Base-by-base conservation (phyloP, 352 stramenopile genomes). In the Phytophthora nicotianae region DNA sequence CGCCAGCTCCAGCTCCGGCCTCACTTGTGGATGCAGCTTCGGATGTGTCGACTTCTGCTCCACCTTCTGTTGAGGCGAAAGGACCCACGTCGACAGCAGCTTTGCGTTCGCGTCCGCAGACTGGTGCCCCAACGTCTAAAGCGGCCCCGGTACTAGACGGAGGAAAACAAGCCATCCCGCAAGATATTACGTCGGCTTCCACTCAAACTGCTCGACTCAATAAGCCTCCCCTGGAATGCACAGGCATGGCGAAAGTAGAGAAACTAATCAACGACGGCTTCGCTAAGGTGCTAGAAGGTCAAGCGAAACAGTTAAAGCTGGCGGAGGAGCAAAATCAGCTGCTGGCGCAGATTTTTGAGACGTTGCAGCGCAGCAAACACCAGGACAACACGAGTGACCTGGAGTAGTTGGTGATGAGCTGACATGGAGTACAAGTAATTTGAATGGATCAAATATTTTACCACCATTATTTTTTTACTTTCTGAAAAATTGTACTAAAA, bases 221-320 rank as follows among this genome's bases (percentile, higher is more conserved):
- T 4, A 2, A 33, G 5, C 23, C 10, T n/a, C 26, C 6, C 5
- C 11, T 14, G 8, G 14, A 23, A 14, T 21, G 29, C 42, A 26
- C n/a, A 16, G 33, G 33, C 16, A 3, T 60, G 8, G 38, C 42
- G 3, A 63, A 46, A 32, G 45, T 72, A 14, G 46, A 58, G 32
- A 60, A 68, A 46, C 38, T 68, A 32, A 32, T 72, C 7, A 43
- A 68, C 42, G 40, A 52, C 13, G 46, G 52, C 16, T 63, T 72
- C 23, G 51, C 35, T 8, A 27, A 68, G 20, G 35, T 68, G 14
- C 16, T 72, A 11, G 58, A 57, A 21, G 14, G 38, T 5, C 64
- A 68, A 52, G 47, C 64, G 3, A 58, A 49, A 17, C 63, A 71
- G n/a, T 43, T 71, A 4, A 24, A 35, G 23, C 26, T 63, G 13